These are phyloP conservation scores for Pichia sp. DNA, from an alignment of 1,139 yeast species.

Conservation along the genomic window DNA sequence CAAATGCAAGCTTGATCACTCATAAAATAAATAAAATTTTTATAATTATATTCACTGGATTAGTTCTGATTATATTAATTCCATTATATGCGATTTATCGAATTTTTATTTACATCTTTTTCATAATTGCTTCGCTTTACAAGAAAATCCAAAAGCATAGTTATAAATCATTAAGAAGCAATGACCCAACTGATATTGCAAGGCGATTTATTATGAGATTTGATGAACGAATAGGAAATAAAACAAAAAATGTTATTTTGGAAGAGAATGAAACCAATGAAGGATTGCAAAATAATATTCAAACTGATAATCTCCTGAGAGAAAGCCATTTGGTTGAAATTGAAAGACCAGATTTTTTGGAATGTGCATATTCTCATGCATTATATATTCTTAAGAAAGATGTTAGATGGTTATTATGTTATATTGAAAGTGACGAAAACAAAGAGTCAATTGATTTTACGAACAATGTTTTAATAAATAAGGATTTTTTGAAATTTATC, in stretches of 20 bases:
- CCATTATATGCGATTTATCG: slow-evolving; percentile 24
- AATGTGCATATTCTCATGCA: slow-evolving; percentile 76
- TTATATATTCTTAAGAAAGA: slow-evolving; percentile 59
- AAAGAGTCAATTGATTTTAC: slow-evolving; percentile 55
- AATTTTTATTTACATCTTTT: slow-evolving; percentile 16
- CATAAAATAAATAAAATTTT: neutral
- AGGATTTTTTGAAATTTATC: slow-evolving; percentile 46
- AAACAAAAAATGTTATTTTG: slow-evolving; percentile 5
- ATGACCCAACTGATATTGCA: slow-evolving; percentile 29
- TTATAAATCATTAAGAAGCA: slow-evolving; percentile 19
- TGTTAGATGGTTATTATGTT: slow-evolving; percentile 64
- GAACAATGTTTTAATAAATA: slow-evolving; percentile 49
- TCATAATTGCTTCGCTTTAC: slow-evolving; percentile 22
- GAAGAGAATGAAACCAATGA: neutral
- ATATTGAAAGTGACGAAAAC: slow-evolving; percentile 67
- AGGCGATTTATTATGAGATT: slow-evolving; percentile 27
- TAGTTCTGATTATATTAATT: slow-evolving; percentile 4
- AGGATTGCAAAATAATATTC: neutral
- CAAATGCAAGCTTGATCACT: neutral
- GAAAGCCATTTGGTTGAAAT: slow-evolving; percentile 18
- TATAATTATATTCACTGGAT: neutral
- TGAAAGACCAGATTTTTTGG: slow-evolving; percentile 40
- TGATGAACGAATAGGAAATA: slow-evolving; percentile 28
- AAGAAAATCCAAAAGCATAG: slow-evolving; percentile 17
- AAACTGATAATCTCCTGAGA: slow-evolving; percentile 1